phyloP scores from a whole-genome alignment of 1,284 basidiomycete species.

The Cutaneotrichosporon sp. region DNA sequence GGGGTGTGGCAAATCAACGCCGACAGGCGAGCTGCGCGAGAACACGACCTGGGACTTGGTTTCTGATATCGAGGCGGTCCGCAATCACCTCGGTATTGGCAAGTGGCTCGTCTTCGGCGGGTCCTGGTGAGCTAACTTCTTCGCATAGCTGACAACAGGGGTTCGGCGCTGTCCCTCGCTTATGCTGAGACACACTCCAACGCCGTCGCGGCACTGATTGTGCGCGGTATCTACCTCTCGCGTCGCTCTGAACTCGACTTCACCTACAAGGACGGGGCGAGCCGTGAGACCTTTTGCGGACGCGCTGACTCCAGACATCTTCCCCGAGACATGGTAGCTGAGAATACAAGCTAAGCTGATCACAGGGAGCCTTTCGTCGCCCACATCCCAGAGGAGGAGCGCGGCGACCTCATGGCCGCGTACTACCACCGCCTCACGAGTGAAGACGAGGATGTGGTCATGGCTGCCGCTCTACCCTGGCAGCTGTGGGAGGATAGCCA shows the following conservation, averaged over 20 bases:
- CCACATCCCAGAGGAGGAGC: slow-evolving; percentile 75
- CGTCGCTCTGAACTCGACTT: slow-evolving; percentile 81
- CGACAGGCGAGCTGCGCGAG: slow-evolving; percentile 73
- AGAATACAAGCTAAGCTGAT: not conserved
- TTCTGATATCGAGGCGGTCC: slow-evolving; percentile 78
- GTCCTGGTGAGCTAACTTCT: slow-evolving; percentile 66
- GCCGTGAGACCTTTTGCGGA: slow-evolving; percentile 29
- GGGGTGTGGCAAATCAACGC: slow-evolving; percentile 79
- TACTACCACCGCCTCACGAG: slow-evolving; percentile 81
- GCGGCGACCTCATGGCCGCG: slow-evolving; percentile 68
- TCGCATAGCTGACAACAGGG: slow-evolving; percentile 42
- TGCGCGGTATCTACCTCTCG: slow-evolving; percentile 90
- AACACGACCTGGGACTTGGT: slow-evolving; percentile 97
- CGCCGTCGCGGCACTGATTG: slow-evolving; percentile 71
- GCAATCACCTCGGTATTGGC: slow-evolving; percentile 68
- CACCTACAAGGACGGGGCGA: slow-evolving; percentile 72
- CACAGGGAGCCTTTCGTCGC: slow-evolving; percentile 68
- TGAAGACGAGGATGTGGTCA: slow-evolving; percentile 59
- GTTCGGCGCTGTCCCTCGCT: slow-evolving; percentile 81
- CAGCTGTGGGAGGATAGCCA: slow-evolving; percentile 88
- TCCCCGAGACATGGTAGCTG: slow-evolving; percentile 71
- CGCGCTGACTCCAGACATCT: slow-evolving; percentile 55
- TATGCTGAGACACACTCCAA: slow-evolving; percentile 86
- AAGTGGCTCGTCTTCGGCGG: slow-evolving; percentile 92
- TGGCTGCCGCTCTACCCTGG: slow-evolving; percentile 66